Base-by-base conservation (phyloP, 2,329 filamentous ascomycete genomes). In the Aspergillus unguis region DNA sequence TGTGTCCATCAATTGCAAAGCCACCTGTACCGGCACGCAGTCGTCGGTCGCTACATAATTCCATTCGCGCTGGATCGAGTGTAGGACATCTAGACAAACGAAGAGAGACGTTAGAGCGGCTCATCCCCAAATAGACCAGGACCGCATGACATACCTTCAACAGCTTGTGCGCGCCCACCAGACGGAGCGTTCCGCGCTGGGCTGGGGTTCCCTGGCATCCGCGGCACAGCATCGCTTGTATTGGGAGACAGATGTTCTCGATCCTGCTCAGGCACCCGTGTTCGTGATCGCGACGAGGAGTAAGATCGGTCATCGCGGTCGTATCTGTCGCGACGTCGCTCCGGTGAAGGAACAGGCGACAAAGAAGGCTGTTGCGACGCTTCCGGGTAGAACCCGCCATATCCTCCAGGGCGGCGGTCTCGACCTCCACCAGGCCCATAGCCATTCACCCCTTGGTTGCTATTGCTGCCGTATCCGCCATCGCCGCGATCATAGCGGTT, bases 11-110 rank as follows among this genome's bases (percentile, higher is more conserved):
- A 99, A 80, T 73, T 96, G 92, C 43, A 99, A 80, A n/a, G 92
- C 90, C 48, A 96, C 83, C 71, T 97, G 92, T 33, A 97, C 90
- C 2, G 94, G 94, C 31, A 96, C 84, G 67, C 92, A 96, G 66
- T 94, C 87, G 57, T 87, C 86, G 62, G 88, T 82, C 58, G 88
- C 90, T 88, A 99, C 94, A 61, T 91, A 87, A 40, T 89, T 87
- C 92, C 94, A 99, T 67, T 95, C 90, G 52, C 82, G 77, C 67
- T 92, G 86, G 65, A 99, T 96, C 61, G 88, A 85, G 60, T 90
- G 85, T 44, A 97, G 78, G 2, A 96, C 77, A 56, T 82, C 81
- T 78, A 17, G 42, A 23, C 1, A 36, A 29, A 17, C 31, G 3
- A 7, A n/a, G 4, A 7, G 7, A 8, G 4, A 5, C 10, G 5